These are phyloP conservation scores for Saccharomyces pastorianus DNA, from an alignment of 1,139 yeast genomes.

Conservation along the genomic window DNA sequence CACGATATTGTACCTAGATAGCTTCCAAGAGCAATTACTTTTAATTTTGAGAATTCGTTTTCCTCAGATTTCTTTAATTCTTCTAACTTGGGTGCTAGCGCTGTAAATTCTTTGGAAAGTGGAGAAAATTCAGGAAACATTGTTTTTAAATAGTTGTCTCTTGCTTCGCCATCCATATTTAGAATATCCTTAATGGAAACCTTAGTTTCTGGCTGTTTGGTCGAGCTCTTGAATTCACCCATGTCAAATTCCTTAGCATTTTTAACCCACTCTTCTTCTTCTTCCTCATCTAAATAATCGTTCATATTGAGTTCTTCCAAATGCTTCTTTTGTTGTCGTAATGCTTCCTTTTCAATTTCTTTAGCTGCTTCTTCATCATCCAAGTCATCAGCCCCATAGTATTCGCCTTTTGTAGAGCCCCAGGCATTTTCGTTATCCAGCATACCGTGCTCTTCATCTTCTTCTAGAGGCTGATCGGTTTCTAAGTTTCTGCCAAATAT, in stretches of 20 bases:
- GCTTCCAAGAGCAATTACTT: slow-evolving; percentile 62
- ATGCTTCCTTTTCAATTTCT: slow-evolving; percentile 79
- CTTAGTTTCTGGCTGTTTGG: slow-evolving; percentile 31
- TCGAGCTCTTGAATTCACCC: slow-evolving; percentile 34
- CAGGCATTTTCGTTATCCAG: slow-evolving; percentile 60
- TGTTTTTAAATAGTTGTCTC: slow-evolving; percentile 43
- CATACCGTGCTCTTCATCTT: slow-evolving; percentile 41
- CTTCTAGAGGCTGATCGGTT: slow-evolving; percentile 33
- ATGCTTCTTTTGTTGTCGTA: slow-evolving; percentile 80
- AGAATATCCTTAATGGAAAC: slow-evolving; percentile 28
- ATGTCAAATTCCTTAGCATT: slow-evolving; percentile 36
- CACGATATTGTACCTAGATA: slow-evolving; percentile 68
- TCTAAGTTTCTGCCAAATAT: slow-evolving; percentile 33
- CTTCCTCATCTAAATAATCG: slow-evolving; percentile 79
- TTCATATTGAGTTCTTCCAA: slow-evolving; percentile 70
- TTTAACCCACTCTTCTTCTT: slow-evolving; percentile 62
- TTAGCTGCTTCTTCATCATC: slow-evolving; percentile 75
- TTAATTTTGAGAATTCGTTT: slow-evolving; percentile 39
- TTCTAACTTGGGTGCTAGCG: slow-evolving; percentile 41
- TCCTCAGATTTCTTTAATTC: slow-evolving; percentile 27
- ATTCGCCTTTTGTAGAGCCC: slow-evolving; percentile 69
- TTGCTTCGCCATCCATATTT: slow-evolving; percentile 36
- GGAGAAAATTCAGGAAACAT: slow-evolving; percentile 82
- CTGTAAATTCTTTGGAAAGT: slow-evolving; percentile 54
- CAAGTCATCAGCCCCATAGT: slow-evolving; percentile 72